phyloP scores from a whole-genome alignment of 106 monocot species.

The Chionographis japonica region DNA sequence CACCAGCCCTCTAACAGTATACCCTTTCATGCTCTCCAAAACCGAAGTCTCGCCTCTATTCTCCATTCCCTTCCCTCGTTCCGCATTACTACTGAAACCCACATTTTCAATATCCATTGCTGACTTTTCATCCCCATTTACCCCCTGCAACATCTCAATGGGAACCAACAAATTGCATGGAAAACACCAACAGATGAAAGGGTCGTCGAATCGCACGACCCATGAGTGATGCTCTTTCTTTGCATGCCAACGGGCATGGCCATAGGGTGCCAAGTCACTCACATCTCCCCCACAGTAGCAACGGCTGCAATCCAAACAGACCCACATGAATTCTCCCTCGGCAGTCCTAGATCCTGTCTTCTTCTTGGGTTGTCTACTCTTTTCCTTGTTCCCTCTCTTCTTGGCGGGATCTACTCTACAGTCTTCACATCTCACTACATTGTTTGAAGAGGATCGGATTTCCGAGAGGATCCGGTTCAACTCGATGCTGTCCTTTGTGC shows the following conservation, averaged over 20 bases:
- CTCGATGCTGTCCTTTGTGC: slow-evolving; percentile 17
- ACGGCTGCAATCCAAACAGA: slow-evolving; percentile 72
- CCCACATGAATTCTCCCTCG: slow-evolving; percentile 47
- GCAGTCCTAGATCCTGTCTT: slow-evolving; percentile 32
- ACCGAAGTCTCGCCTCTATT: not conserved
- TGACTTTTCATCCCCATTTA: slow-evolving; percentile 4
- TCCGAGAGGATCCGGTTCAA: slow-evolving; percentile 39
- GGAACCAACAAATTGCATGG: slow-evolving; percentile 46
- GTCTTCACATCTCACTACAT: slow-evolving; percentile 50
- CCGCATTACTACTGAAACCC: not conserved
- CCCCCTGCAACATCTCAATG: slow-evolving; percentile 42
- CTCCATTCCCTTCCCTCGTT: not conserved
- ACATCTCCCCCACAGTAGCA: slow-evolving; percentile 65
- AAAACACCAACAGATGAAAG: slow-evolving; percentile 57
- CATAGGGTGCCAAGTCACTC: slow-evolving; percentile 46
- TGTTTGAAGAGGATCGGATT: slow-evolving; percentile 29
- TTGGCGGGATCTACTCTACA: slow-evolving; percentile 54
- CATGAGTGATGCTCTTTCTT: slow-evolving; percentile 66
- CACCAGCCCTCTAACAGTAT: slow-evolving; percentile 27
- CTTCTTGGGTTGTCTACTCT: slow-evolving; percentile 50
- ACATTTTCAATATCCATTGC: slow-evolving; percentile 3
- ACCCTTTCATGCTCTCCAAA: slow-evolving; percentile 8
- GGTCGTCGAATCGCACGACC: slow-evolving; percentile 40
- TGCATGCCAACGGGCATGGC: slow-evolving; percentile 75
- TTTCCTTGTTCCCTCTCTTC: slow-evolving; percentile 39